These are phyloP conservation scores for Waltiozyma sp. DNA, from an alignment of 1,139 yeast genomes.

Conservation along the genomic window DNA sequence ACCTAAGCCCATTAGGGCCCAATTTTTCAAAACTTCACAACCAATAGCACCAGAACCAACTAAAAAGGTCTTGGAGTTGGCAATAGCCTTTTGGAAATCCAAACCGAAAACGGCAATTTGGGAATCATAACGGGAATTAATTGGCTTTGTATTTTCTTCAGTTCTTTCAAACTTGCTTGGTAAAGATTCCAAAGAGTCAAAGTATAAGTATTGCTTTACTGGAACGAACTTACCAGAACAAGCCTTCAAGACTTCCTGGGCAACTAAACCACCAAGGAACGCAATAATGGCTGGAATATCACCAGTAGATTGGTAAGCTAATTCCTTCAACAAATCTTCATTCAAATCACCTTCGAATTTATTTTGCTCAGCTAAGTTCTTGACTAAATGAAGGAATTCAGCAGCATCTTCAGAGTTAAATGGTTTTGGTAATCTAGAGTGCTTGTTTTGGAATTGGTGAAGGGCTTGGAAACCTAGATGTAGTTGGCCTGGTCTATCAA, in stretches of 20 bases:
- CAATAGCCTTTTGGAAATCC: constrained; percentile 58
- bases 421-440: constrained; percentile 67
- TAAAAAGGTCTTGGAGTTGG: constrained; percentile 72
- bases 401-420: constrained; percentile 64
- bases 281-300: constrained; percentile 88
- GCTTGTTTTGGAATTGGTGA: constrained; percentile 53
- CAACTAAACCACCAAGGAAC: constrained; percentile 86
- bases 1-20: constrained; percentile 97
- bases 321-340: constrained; percentile 54
- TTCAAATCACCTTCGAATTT: constrained; percentile 39
- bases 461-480: constrained; percentile 91
- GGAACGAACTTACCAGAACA: constrained; percentile 93
- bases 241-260: constrained; percentile 93
- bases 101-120: constrained; percentile 92
- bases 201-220: constrained; percentile 80
- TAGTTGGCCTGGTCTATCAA: constrained; percentile 81
- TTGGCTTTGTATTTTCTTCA: constrained; percentile 63
- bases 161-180: constrained; percentile 46
- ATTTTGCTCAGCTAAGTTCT: constrained; percentile 43
- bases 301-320: constrained; percentile 82
- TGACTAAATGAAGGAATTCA: constrained; percentile 51
- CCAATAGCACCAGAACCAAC: constrained; percentile 99
- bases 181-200: constrained; percentile 86
- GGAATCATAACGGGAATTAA: constrained; percentile 76
- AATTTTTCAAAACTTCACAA: constrained; percentile 95